Base-by-base conservation (phyloP, 257 asterid genomes). In the Solanum raphanifolium region DNA sequence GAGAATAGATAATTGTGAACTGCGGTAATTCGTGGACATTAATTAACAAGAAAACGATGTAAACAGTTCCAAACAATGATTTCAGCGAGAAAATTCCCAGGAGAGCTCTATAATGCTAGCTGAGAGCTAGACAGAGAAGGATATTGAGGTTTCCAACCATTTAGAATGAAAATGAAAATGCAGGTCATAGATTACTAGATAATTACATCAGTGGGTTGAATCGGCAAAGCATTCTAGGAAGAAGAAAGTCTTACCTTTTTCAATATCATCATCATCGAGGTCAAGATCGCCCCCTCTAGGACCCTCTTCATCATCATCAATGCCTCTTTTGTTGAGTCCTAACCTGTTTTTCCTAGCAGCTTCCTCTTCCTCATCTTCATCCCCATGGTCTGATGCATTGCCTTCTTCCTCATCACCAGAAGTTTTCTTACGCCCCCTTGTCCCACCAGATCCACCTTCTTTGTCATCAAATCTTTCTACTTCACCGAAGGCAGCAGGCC, bases 231-330 rank as follows among this genome's bases (percentile, higher is more conserved):
- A 16, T 55, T 78, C 32, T 73, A 75, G 71, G 87, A 65, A 68
- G 84, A 38, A 82, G 76, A 34, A 72, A 55, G 84, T 73, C 92
- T 90, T 87, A 95, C 99, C 99, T 89, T 94, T 97, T 73, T 97
- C 99, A 81, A 97, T 93, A 90, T 96, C 99, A 88, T 97, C 98
- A 87, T 94, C 99, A 88, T 97, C 99, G 60, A 94, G 90, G 91
- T 97, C 99, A 83, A 94, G 98, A 92, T 97, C 99, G 60, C 99
- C 99, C 52, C 99, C 99, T 91, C 99, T 92, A 43, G 90, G 98
- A 83, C 99, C 99, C 94, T 97, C 99, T 91, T 96, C 99, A 90
- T 97, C 99, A 90, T 97, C 99, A 89, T 93, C 99, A 72, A 91
- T 98, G 62, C 90, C 74, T 88, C 88, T 94, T 91, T 91, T 94